Evolutionary conservation across 2,329 filamentous ascomycete species (phyloP).

Genomic region (Penicillium digitatum): DNA sequence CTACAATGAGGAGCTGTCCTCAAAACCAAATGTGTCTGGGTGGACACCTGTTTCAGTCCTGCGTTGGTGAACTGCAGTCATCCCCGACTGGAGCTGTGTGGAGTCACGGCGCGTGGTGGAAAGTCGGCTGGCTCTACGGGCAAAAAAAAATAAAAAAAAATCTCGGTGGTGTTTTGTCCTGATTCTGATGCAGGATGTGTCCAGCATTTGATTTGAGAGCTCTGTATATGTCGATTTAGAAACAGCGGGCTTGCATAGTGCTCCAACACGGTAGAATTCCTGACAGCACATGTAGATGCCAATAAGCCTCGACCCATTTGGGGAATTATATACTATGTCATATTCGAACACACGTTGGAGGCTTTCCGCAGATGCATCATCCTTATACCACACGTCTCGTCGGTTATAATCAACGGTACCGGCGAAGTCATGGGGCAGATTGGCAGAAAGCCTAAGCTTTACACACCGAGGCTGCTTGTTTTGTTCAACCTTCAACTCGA

Average conservation of each 20-base stretch:
- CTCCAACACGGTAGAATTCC: neutral
- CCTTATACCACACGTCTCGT: neutral
- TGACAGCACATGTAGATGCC: neutral
- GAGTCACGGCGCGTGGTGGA: neutral
- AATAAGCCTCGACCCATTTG: neutral
- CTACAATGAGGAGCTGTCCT: too few relatives aligned
- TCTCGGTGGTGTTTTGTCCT: neutral
- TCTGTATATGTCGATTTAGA: neutral
- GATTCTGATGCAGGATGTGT: neutral
- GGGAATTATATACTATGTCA: neutral
- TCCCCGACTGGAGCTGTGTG: neutral
- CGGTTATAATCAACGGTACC: neutral
- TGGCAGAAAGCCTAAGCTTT: neutral
- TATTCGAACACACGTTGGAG: rapidly evolving
- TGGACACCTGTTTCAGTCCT: neutral
- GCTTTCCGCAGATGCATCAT: neutral
- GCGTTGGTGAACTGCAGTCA: neutral
- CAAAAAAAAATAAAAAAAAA: neutral
- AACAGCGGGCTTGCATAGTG: neutral
- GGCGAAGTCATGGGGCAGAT: too few relatives aligned
- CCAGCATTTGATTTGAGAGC: neutral
- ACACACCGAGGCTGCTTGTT: neutral
- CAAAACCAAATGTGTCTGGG: too few relatives aligned
- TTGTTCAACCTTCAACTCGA: neutral
- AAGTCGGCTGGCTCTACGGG: neutral